Percentiles rank a stretch among this genome's conserved stretches.
Conservation (phyloP, 495 filamentous ascomycete species). For the Xylaria telfairii region DNA sequence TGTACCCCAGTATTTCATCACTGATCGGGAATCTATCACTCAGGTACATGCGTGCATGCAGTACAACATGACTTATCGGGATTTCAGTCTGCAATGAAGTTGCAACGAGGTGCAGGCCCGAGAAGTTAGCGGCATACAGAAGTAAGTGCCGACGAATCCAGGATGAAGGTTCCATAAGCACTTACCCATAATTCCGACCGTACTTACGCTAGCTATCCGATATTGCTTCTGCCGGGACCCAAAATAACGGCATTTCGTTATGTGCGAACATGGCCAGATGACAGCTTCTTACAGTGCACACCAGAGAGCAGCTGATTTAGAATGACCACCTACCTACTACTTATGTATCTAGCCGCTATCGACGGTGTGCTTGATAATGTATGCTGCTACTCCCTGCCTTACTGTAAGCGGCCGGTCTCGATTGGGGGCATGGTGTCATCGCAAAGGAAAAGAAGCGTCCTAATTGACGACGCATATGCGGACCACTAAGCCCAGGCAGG, state of each 20-base stretch:
- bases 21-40: not conserved
- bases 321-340: not conserved
- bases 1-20: constrained; percentile 17
- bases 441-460: not conserved
- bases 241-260: not conserved
- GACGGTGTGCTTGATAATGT: not conserved
- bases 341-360: not conserved
- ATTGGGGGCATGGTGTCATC: not conserved
- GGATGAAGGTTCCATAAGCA: not conserved
- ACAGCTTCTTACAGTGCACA: not conserved
- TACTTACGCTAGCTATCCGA: not conserved
- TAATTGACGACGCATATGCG: not conserved
- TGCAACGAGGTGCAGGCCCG: not conserved
- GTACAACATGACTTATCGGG: constrained; percentile 8
- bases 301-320: not conserved
- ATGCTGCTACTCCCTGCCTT: too few species aligned
- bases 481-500: not conserved
- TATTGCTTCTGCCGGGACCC: too few species aligned
- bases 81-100: not conserved
- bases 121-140: too few species aligned
- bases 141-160: not conserved
- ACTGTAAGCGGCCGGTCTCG: not conserved
- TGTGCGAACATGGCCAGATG: not conserved
- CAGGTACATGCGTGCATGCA: not conserved
- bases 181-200: not conserved